Conservation (phyloP, 2,329 filamentous ascomycete genomes). For the Talaromyces sp. region DNA sequence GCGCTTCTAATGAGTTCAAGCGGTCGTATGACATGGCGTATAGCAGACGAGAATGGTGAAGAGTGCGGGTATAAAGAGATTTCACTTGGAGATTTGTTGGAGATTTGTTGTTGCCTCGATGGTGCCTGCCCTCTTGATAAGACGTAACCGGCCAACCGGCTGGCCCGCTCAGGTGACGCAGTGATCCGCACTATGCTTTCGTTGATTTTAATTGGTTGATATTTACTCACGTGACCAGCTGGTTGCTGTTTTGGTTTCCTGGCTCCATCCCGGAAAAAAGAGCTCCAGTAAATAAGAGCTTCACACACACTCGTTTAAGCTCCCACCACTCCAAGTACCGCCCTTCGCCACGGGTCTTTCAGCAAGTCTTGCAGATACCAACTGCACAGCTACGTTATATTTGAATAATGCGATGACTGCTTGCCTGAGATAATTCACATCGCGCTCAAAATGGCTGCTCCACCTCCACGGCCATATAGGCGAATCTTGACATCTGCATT, state of each 20-base stretch:
- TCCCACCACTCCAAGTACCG: not conserved
- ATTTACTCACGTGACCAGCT: slow-evolving; percentile 16
- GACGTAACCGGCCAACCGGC: slow-evolving; percentile 13
- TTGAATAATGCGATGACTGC: slow-evolving; percentile 14
- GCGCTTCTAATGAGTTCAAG: slow-evolving; percentile 78
- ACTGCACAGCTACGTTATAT: not conserved
- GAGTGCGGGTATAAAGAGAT: not conserved
- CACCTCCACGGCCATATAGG: slow-evolving; percentile 61
- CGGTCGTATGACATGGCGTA: slow-evolving; percentile 86
- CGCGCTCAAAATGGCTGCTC: slow-evolving; percentile 35
- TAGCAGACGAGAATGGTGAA: not conserved
- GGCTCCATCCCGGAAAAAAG: slow-evolving; percentile 19
- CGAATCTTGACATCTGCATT: slow-evolving; percentile 87
- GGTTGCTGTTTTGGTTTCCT: slow-evolving; percentile 22
- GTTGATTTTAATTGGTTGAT: not conserved
- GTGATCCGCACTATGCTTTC: not conserved
- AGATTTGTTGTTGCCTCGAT: slow-evolving; percentile 20
- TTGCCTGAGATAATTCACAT: slow-evolving; percentile 9
- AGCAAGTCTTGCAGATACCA: not conserved
- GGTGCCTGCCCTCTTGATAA: slow-evolving; percentile 13
- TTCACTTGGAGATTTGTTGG: not conserved
- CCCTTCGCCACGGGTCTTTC: not conserved
- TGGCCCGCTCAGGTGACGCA: slow-evolving; percentile 20
- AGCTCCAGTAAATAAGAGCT: slow-evolving; percentile 17
- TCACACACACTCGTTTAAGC: slow-evolving; percentile 13